A percentile compares a stretch with the other conserved stretches of the same genome.
These are phyloP conservation scores for Canna indica DNA, from an alignment of 176 grass and related monocot genomes.

Conservation along the genomic window DNA sequence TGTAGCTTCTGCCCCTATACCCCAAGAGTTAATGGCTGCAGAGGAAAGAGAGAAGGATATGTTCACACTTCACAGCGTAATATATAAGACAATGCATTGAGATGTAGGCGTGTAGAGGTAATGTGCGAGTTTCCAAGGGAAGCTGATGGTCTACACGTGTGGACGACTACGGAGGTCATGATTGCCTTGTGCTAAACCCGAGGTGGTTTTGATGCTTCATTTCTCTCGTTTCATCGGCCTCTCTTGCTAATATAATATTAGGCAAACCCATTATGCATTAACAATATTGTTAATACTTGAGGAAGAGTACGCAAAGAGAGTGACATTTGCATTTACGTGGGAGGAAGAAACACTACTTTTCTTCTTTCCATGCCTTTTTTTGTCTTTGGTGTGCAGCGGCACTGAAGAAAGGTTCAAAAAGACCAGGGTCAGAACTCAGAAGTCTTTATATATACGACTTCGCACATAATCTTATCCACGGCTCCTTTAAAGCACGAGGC, in stretches of 20 bases:
- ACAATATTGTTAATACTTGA: no score
- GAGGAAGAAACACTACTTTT: not conserved
- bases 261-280: no score
- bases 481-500: not conserved
- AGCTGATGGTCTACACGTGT: slow-evolving; percentile 11
- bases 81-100: not conserved
- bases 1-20: slow-evolving; percentile 10
- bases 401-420: not conserved
- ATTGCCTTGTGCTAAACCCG: slow-evolving; percentile 11
- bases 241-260: no score
- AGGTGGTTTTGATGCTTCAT: not conserved
- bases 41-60: not conserved
- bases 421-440: not conserved
- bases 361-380: not conserved
- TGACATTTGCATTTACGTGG: slow-evolving; percentile 12
- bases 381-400: not conserved
- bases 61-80: no score
- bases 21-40: slow-evolving; percentile 4
- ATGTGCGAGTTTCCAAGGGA: slow-evolving; percentile 13
- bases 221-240: no score
- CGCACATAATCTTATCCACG: not conserved
- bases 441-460: not conserved
- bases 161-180: slow-evolving; percentile 9
- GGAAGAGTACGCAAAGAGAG: not conserved
- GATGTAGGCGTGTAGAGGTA: not conserved